phyloP scores from a whole-genome alignment of 441 rosid species.

The Breynia disticha region DNA sequence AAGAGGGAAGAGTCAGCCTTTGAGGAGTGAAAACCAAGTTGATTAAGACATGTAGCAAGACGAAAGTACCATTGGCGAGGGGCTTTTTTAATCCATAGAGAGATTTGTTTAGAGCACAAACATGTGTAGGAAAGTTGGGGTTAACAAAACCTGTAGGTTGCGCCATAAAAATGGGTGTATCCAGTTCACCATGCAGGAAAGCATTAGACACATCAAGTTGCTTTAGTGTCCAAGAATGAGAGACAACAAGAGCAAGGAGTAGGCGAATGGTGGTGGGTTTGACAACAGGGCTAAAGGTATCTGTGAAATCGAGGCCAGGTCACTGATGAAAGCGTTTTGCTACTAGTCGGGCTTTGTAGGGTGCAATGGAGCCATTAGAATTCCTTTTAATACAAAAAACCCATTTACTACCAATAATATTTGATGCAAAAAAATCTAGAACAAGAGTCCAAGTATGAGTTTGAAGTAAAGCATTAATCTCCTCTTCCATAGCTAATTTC shows the following conservation, averaged over 20 bases:
- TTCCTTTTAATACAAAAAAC: too few relatives aligned
- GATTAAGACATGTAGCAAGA: background rate
- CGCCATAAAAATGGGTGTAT: background rate
- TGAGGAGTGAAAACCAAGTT: background rate
- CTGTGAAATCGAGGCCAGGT: background rate
- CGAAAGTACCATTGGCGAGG: background rate
- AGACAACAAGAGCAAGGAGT: background rate
- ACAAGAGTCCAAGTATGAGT: constrained; percentile 4
- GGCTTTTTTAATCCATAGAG: background rate
- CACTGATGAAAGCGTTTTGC: too few relatives aligned
- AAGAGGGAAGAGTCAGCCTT: background rate
- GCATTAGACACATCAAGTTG: constrained; percentile 4
- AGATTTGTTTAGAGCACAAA: background rate
- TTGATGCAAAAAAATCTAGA: too few relatives aligned
- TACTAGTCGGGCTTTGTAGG: too few relatives aligned
- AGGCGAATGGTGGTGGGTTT: background rate
- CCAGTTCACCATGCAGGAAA: background rate
- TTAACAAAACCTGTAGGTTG: constrained; percentile 1
- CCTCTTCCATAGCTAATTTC: background rate
- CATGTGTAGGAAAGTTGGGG: too few relatives aligned
- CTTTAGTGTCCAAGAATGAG: background rate
- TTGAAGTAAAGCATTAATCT: background rate
- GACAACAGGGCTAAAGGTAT: constrained; percentile 3
- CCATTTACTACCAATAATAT: too few relatives aligned
- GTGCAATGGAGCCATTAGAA: too few relatives aligned